These are phyloP conservation scores for Russula olivacea DNA, from an alignment of 768 basidiomycete species.

Conservation along the genomic window DNA sequence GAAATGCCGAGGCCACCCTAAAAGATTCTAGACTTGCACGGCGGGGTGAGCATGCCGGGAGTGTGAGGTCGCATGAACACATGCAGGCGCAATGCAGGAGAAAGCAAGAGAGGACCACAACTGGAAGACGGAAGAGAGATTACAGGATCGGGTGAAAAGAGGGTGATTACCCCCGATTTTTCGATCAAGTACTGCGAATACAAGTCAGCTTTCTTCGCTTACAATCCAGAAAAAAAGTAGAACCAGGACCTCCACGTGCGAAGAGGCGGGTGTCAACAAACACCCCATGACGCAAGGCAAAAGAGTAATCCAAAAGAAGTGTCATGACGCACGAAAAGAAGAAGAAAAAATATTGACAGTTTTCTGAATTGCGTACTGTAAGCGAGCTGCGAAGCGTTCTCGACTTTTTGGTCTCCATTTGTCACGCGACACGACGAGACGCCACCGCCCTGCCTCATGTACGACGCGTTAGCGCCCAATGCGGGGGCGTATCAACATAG, in stretches of 20 bases:
- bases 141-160: not conserved
- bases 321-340: slow-evolving; percentile 2
- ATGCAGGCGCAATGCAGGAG: not conserved
- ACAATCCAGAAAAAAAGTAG: not conserved
- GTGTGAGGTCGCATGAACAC: not conserved
- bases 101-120: not conserved
- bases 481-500: not conserved
- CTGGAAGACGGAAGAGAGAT: not conserved
- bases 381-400: not conserved
- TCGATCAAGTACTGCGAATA: not conserved
- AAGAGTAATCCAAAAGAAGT: not conserved
- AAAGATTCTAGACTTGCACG: slow-evolving; percentile 6
- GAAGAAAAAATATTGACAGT: not conserved
- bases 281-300: slow-evolving; percentile 12
- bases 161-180: not conserved
- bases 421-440: slow-evolving; percentile 3
- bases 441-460: not conserved
- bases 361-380: not conserved
- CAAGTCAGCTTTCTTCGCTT: not conserved
- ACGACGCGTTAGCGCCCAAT: not conserved
- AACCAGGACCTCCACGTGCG: not conserved
- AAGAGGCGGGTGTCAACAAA: not conserved
- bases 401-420: not conserved
- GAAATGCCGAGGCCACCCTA: not conserved
- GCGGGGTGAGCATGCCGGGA: not conserved